Base-by-base conservation (phyloP, 2,329 filamentous ascomycete species). In the Colletotrichum chrysophilum region DNA sequence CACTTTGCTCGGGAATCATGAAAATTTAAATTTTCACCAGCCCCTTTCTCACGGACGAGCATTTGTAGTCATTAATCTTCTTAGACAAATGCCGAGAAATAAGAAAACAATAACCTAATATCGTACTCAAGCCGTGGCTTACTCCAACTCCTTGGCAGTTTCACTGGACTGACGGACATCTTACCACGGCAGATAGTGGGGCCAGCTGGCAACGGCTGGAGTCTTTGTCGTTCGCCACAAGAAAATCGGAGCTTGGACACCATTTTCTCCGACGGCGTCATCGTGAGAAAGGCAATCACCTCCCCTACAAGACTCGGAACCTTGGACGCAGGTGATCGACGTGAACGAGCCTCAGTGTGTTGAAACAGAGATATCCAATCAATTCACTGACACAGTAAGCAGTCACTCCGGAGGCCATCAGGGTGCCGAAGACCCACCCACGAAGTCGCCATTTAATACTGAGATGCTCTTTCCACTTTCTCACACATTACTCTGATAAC, bases 61-160 rank as follows among this genome's bases (percentile, higher is more conserved):
- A 24, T 24, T 24, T 28, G 7, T 14, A 61, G 10, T 9, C 18
- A 26, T 64, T 4, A 12, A 14, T 26, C 6, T 5, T n/a, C 2
- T 14, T 16, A 28, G 14, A 30, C 9, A 28, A 34, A 24, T 67
- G 30, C 62, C 34, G 69, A 67, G 67, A 66, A 62, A 56, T 34
- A 58, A 56, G 26, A 10, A 67, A 48, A 67, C 62, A 36, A 56
- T 62, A 66, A 64, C 56, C 69, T 62, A 43, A 73, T 48, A 62
- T 64, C 36, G 32, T 66, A 67, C 34, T 60, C 61, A 67, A 58
- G 69, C 70, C 62, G 34, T 34, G 69, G 55, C 69, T 75, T 62
- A 30, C 32, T 43, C 61, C 43, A 18, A 55, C 52, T 18, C 18
- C n/a, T 38, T 26, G 66, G 58, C 38, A 48, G 71, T 58, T 52